These are phyloP conservation scores for Nitzschia putrida DNA, from an alignment of 108 stramenopile species.

Conservation along the genomic window DNA sequence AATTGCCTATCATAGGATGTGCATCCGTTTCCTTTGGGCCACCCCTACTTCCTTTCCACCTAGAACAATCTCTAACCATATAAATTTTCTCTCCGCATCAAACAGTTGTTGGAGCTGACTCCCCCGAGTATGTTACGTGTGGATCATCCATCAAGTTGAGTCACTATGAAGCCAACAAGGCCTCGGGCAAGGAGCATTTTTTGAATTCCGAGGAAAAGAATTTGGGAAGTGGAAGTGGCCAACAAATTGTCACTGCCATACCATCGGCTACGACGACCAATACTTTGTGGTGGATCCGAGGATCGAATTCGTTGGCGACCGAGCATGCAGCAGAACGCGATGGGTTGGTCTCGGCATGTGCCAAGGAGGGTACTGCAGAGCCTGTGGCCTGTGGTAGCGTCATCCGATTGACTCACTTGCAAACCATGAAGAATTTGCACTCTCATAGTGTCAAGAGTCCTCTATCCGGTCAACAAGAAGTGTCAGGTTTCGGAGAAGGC, in stretches of 20 bases:
- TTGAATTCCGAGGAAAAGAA: conserved; percentile 47
- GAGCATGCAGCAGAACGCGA: conserved; percentile 1
- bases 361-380: conserved; percentile 27
- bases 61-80: too few species aligned
- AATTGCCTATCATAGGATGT: too few species aligned
- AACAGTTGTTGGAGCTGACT: not conserved
- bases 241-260: conserved; percentile 79
- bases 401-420: conserved; percentile 73
- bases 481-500: conserved; percentile 70
- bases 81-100: too few species aligned
- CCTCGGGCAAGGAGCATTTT: conserved; percentile 18
- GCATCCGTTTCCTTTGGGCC: too few species aligned
- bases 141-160: conserved; percentile 81
- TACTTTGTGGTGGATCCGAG: conserved; percentile 78
- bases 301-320: conserved; percentile 43
- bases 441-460: conserved; percentile 65
- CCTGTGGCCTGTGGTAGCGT: conserved; percentile 58
- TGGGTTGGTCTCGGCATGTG: conserved; percentile 12
- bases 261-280: conserved; percentile 34
- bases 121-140: conserved; percentile 70
- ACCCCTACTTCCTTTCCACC: too few species aligned
- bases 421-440: conserved; percentile 70
- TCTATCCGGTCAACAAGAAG: conserved; percentile 78
- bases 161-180: conserved; percentile 54
- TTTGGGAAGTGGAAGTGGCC: conserved; percentile 60